Percentiles rank a stretch among this genome's conserved stretches.
These are phyloP conservation scores for Endocarpon pusillum DNA, from an alignment of 495 filamentous ascomycete genomes.

Conservation along the genomic window DNA sequence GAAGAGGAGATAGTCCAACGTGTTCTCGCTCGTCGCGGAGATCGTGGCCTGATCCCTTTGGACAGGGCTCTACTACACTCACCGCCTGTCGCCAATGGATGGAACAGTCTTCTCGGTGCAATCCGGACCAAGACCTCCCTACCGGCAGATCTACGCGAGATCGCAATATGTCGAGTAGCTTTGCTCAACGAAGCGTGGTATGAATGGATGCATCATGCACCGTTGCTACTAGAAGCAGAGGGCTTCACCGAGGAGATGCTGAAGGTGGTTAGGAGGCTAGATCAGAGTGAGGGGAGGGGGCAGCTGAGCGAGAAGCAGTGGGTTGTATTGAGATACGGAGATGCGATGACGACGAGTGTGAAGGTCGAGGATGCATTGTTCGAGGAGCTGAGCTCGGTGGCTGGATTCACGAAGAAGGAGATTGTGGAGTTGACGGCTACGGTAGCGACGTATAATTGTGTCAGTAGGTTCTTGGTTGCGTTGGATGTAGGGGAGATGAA, in stretches of 20 bases:
- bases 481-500: conserved; percentile 51
- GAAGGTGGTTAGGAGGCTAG: too few species aligned
- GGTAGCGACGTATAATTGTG: conserved; percentile 73
- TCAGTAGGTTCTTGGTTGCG: conserved; percentile 69
- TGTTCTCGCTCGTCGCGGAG: conserved; percentile 43
- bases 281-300: conserved; percentile 15
- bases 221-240: conserved; percentile 33
- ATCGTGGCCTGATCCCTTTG: conserved; percentile 46
- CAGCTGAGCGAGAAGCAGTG: conserved; percentile 39
- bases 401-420: conserved; percentile 44
- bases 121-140: conserved; percentile 50
- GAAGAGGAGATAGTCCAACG: conserved; percentile 36
- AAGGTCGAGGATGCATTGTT: conserved; percentile 47
- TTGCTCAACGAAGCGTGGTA: conserved; percentile 57
- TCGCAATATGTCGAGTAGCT: conserved; percentile 60
- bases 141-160: conserved; percentile 41
- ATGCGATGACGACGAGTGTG: conserved; percentile 57
- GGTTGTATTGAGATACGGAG: conserved; percentile 50
- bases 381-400: conserved; percentile 35
- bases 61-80: conserved; percentile 62
- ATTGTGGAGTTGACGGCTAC: conserved; percentile 66
- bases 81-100: conserved; percentile 56
- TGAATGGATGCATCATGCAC: conserved; percentile 65
- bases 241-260: conserved; percentile 34
- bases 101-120: conserved; percentile 64